A percentile compares a stretch with the other conserved stretches of the same genome.
phyloP scores from a whole-genome alignment of 305 asterid species.

The Fraxinus velutina region DNA sequence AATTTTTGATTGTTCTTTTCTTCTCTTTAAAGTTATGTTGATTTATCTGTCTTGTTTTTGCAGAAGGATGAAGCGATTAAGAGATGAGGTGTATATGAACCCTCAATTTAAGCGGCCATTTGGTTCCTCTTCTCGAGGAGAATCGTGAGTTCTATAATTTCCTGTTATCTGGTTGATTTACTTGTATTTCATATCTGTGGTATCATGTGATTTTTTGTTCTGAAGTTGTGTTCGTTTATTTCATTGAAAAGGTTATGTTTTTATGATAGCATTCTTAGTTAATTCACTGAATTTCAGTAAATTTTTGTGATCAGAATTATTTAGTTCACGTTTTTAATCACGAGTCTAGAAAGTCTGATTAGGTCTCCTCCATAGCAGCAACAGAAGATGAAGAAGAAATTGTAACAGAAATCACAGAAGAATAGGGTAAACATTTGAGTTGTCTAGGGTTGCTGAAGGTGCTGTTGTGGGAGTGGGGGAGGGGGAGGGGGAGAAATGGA shows the following conservation, averaged over 20 bases:
- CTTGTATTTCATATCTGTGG: neutral
- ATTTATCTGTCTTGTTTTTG: constrained; percentile 16
- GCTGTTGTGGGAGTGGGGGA: neutral
- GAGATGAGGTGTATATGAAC: constrained; percentile 36
- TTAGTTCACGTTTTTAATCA: neutral
- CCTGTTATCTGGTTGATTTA: neutral
- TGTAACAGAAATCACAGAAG: neutral
- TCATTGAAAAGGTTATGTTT: neutral
- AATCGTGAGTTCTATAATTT: constrained; percentile 34
- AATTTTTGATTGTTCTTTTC: neutral
- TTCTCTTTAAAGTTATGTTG: neutral
- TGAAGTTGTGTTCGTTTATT: constrained; percentile 2
- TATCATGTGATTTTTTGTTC: neutral
- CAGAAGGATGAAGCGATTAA: constrained; percentile 41
- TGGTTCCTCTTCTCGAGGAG: constrained; percentile 39
- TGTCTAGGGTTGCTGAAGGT: constrained; percentile 1
- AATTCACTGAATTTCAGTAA: constrained; percentile 21
- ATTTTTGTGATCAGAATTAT: constrained; percentile 22
- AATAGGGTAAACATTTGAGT: neutral
- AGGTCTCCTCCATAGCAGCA: neutral
- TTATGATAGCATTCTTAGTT: constrained; percentile 17
- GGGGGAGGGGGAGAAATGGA: neutral
- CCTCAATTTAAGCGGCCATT: constrained; percentile 47
- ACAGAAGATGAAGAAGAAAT: neutral
- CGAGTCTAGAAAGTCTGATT: neutral